Conservation (phyloP, 768 basidiomycete species). For the Kwoniella dendrophila region DNA sequence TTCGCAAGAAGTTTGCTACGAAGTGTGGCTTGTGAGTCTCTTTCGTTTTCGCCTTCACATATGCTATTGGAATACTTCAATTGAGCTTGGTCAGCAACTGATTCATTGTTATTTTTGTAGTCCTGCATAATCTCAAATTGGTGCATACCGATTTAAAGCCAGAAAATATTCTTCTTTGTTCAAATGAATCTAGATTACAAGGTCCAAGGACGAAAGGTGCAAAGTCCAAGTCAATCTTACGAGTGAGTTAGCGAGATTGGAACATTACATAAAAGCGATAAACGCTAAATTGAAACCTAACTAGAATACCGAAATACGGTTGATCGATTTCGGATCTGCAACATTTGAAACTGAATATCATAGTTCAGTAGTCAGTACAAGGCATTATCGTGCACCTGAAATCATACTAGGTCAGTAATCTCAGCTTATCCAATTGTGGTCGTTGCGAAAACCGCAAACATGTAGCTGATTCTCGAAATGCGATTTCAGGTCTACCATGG, state of each 20-base stretch:
- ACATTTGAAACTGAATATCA: slow-evolving; percentile 98
- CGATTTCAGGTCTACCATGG: slow-evolving; percentile 82
- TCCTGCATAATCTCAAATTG: slow-evolving; percentile 84
- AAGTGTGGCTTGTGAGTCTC: slow-evolving; percentile 84
- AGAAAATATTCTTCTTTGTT: slow-evolving; percentile 93
- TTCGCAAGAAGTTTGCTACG: slow-evolving; percentile 89
- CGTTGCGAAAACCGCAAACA: too few species aligned
- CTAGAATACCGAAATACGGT: slow-evolving; percentile 80
- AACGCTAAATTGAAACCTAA: background rate
- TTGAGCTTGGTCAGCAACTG: too few species aligned
- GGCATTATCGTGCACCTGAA: slow-evolving; percentile 98
- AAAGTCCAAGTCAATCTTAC: slow-evolving; percentile 74
- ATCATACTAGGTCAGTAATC: slow-evolving; percentile 82
- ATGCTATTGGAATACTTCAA: background rate
- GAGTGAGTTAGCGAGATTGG: slow-evolving; percentile 8
- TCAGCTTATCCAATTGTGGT: too few species aligned
- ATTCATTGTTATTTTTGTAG: slow-evolving; percentile 58
- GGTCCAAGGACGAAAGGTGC: slow-evolving; percentile 58
- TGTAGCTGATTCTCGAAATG: slow-evolving; percentile 11
- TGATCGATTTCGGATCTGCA: slow-evolving; percentile 98
- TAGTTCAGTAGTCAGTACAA: slow-evolving; percentile 94
- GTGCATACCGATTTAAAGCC: slow-evolving; percentile 99
- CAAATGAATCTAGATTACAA: slow-evolving; percentile 65
- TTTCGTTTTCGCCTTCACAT: background rate
- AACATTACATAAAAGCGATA: background rate